These are phyloP conservation scores for Lasiodiplodia theobromae DNA, from an alignment of 2,329 filamentous ascomycete genomes.

Conservation along the genomic window DNA sequence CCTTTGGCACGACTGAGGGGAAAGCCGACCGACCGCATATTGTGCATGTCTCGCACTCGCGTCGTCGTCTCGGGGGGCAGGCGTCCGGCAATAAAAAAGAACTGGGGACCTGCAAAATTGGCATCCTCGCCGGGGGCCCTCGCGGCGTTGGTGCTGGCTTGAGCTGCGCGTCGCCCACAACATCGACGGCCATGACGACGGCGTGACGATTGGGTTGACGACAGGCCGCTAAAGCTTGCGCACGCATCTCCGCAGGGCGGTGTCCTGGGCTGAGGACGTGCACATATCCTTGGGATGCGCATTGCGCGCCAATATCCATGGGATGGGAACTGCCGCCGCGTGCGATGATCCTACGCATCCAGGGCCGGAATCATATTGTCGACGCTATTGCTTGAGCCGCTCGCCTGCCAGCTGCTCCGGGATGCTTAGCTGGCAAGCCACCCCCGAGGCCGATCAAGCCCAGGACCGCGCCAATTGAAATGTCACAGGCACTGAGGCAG, in stretches of 20 bases:
- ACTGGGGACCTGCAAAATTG: slow-evolving; percentile 26
- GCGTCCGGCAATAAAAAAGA: slow-evolving; percentile 24
- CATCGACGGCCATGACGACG: slow-evolving; percentile 5
- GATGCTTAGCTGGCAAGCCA: slow-evolving; percentile 7
- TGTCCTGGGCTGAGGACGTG: slow-evolving; percentile 19
- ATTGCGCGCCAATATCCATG: slow-evolving; percentile 22
- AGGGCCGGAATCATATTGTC: slow-evolving; percentile 18
- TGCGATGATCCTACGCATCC: slow-evolving; percentile 9
- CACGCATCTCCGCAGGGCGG: slow-evolving; percentile 18
- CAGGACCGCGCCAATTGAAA: slow-evolving; percentile 15
- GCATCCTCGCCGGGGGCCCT: slow-evolving; percentile 10
- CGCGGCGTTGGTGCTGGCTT: slow-evolving; percentile 1
- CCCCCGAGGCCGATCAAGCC: slow-evolving; percentile 21
- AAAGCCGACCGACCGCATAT: not conserved
- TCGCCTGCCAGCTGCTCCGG: slow-evolving; percentile 1
- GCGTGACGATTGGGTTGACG: slow-evolving; percentile 24
- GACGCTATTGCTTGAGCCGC: slow-evolving; percentile 19
- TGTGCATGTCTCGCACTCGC: slow-evolving; percentile 11
- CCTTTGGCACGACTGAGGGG: not conserved
- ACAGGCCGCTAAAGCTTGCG: not conserved
- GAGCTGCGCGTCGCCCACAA: slow-evolving; percentile 12
- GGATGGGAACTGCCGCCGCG: slow-evolving; percentile 17
- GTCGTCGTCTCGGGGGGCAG: slow-evolving; percentile 13
- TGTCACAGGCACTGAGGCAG: slow-evolving; percentile 8
- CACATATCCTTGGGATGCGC: slow-evolving; percentile 5